Evolutionary conservation across 2,329 filamentous ascomycete genomes (phyloP).

Genomic region (Pseudogymnoascus sp.): DNA sequence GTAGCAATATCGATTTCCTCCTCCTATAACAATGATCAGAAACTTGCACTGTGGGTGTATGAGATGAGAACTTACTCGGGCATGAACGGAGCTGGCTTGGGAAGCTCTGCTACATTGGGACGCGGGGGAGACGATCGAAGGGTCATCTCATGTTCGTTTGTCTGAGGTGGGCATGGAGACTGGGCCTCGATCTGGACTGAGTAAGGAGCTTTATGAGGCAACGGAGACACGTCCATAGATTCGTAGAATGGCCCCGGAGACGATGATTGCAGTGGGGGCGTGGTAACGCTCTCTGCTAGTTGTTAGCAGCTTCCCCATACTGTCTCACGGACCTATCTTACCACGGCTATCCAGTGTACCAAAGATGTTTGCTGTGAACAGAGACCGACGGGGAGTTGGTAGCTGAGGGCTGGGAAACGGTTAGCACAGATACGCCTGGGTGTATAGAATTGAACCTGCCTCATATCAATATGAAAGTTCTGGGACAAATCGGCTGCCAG

Average conservation of each 20-base stretch:
- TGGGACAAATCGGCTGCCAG: conserved; percentile 91
- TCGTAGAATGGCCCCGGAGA: conserved; percentile 69
- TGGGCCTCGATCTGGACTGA: conserved; percentile 58
- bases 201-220: conserved; percentile 79
- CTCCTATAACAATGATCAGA: conserved; percentile 41
- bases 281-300: conserved; percentile 64
- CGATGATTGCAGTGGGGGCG: conserved; percentile 76
- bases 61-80: conserved; percentile 44
- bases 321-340: conserved; percentile 39
- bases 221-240: conserved; percentile 86
- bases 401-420: conserved; percentile 62
- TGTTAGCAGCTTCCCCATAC: conserved; percentile 30
- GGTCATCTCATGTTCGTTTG: conserved; percentile 38
- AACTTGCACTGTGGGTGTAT: conserved; percentile 15
- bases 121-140: conserved; percentile 51
- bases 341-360: conserved; percentile 50
- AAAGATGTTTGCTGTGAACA: conserved; percentile 72
- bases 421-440: conserved; percentile 30
- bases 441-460: conserved; percentile 49
- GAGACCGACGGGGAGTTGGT: conserved; percentile 73
- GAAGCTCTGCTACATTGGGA: conserved; percentile 42
- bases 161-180: conserved; percentile 62
- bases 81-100: conserved; percentile 37
- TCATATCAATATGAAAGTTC: conserved; percentile 94
- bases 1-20: conserved; percentile 60